Evolutionary conservation across 768 basidiomycete genomes (phyloP).

Genomic region (Cubamyces sp.): DNA sequence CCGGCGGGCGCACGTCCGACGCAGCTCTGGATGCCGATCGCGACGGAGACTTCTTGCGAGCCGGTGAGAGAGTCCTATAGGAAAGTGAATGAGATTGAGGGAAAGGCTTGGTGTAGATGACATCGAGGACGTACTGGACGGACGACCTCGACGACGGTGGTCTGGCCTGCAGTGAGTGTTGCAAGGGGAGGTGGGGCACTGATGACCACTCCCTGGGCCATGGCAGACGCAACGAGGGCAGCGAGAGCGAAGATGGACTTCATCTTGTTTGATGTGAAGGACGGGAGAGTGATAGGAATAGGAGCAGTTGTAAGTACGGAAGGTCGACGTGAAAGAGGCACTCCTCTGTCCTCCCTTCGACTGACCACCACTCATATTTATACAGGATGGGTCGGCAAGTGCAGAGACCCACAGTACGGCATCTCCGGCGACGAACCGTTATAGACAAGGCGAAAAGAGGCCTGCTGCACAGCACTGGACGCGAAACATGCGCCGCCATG

Average conservation of each 20-base stretch:
- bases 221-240: conserved; percentile 22
- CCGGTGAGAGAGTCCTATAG: conserved; percentile 35
- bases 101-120: not conserved
- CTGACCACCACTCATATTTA: too few species aligned
- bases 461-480: too few species aligned
- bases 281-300: not conserved
- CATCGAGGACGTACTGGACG: conserved; percentile 34
- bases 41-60: conserved; percentile 39
- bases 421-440: too few species aligned
- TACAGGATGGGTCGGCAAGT: too few species aligned
- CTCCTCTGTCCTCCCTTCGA: too few species aligned
- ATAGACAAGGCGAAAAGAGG: too few species aligned
- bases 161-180: conserved; percentile 30
- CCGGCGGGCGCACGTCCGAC: conserved; percentile 5
- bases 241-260: conserved; percentile 21
- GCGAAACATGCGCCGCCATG: too few species aligned
- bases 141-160: conserved; percentile 38
- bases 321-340: too few species aligned
- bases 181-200: conserved; percentile 30
- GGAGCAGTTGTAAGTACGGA: not conserved
- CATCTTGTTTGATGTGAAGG: not conserved
- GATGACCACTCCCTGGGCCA: conserved; percentile 39
- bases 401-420: too few species aligned
- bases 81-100: not conserved
- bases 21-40: conserved; percentile 38